Conservation (phyloP, 345 rosid species). For the Gossypium herbaceum region DNA sequence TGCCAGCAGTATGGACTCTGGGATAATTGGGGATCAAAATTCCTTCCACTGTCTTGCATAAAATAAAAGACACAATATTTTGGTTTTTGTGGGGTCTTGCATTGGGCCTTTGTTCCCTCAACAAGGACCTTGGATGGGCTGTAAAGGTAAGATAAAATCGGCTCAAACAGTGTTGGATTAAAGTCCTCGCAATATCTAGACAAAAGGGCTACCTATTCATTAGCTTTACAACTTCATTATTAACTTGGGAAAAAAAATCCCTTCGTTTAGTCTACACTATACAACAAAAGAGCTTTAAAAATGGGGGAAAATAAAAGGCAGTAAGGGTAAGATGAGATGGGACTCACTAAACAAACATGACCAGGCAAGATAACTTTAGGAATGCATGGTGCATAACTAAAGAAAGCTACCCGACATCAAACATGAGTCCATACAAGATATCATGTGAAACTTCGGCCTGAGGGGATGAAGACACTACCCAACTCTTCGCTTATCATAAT, state of each 20-base stretch:
- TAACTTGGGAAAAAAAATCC: background rate
- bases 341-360: constrained; percentile 13
- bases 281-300: background rate
- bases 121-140: background rate
- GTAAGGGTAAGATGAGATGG: background rate
- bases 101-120: constrained; percentile 5
- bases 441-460: background rate
- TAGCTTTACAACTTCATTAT: background rate
- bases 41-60: background rate
- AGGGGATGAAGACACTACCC: constrained; percentile 5
- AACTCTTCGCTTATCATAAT: background rate
- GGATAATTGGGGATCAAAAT: background rate
- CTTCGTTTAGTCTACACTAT: background rate
- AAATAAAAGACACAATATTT: background rate
- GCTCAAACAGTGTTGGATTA: constrained; percentile 3
- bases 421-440: constrained; percentile 1
- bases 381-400: constrained; percentile 12
- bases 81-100: background rate
- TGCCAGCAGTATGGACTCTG: background rate
- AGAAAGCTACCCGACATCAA: constrained; percentile 13
- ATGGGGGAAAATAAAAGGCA: no score
- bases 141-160: background rate
- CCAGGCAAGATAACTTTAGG: constrained; percentile 14
- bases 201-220: background rate
- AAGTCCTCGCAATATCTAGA: background rate